Evolutionary conservation across 169 alveolate genomes (phyloP), one percentile per base, ranked within the genome.

Genomic region (Eimeria maxima): DNA sequence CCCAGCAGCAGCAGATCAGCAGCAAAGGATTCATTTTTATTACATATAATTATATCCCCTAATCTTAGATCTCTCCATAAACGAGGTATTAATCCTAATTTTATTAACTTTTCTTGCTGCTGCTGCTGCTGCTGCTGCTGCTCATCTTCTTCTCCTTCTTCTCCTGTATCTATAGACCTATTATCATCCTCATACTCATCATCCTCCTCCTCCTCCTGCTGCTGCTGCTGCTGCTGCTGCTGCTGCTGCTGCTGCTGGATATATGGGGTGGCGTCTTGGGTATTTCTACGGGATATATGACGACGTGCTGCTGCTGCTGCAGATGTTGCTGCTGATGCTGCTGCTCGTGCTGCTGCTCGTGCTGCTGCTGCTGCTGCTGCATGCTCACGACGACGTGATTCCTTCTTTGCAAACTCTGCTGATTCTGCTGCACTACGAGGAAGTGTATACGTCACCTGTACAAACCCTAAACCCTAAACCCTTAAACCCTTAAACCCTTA

Each of bases 1-100:
- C 98, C 98, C 63, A 99, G 94, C 38, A 99, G 95, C n/a, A 99
- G 95, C 95, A 99, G 90, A 94, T 99, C 99, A 4, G 99, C 99
- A 42, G 99, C 99, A 29, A 99, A 97, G 50, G 96, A 94, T 65
- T 98, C 98, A 42, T 99, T 97, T 63, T 97, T 97, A 71, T 96
- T 84, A 57, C 99, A 96, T 83, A 98, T 95, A 11, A 99, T 98
- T 4, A 98, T 95, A 95, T 99, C 99, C 4, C 99, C 99, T 20
- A 98, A 98, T 78, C 97, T 95, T 53, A 99, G 78, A 67, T 97
- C 97, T 78, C 98, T 97, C 99, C 99, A 97, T 76, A 89, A 86
- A 44, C 73, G n/a, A 6, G 29, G 20, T 7, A n/a, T 8, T 4
- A 89, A 44, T 27, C 88, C 88, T 29, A 69, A 45, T 0, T 42